phyloP scores from a whole-genome alignment of 2,329 filamentous ascomycete species.

The Curvularia sp. region DNA sequence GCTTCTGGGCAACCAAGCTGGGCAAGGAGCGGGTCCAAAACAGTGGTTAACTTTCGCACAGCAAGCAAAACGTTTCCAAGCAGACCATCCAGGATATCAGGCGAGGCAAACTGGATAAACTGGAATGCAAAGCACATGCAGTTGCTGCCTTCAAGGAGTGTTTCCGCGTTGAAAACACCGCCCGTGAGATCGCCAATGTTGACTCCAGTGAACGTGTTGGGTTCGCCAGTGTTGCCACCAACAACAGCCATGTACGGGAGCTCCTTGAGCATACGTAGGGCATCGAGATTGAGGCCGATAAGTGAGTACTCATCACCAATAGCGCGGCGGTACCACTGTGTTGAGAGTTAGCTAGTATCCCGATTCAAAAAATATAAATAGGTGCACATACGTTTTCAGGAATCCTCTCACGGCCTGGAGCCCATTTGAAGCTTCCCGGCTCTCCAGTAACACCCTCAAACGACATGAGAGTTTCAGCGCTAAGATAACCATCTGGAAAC shows the following conservation, averaged over 20 bases:
- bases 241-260: conserved; percentile 19
- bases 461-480: conserved; percentile 24
- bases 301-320: conserved; percentile 21
- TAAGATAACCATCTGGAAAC: conserved; percentile 26
- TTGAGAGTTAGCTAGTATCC: conserved; percentile 12
- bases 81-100: conserved; percentile 24
- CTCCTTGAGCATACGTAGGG: conserved; percentile 15
- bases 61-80: conserved; percentile 24
- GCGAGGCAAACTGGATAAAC: conserved; percentile 14
- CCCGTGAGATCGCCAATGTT: conserved; percentile 28
- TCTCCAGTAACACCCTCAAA: conserved; percentile 31
- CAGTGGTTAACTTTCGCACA: conserved; percentile 23
- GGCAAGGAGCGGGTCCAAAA: conserved; percentile 21
- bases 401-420: conserved; percentile 27
- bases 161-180: conserved; percentile 24
- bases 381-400: conserved; percentile 29
- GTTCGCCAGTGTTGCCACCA: conserved; percentile 29
- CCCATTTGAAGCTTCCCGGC: conserved; percentile 26
- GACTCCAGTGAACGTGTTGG: conserved; percentile 30
- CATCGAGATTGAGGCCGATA: background rate
- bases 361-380: background rate
- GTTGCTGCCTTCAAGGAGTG: conserved; percentile 28
- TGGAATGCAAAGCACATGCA: conserved; percentile 29
- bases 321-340: conserved; percentile 19
- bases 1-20: conserved; percentile 24